Base-by-base conservation (phyloP, 306 rosid genomes). In the Prunus mira region DNA sequence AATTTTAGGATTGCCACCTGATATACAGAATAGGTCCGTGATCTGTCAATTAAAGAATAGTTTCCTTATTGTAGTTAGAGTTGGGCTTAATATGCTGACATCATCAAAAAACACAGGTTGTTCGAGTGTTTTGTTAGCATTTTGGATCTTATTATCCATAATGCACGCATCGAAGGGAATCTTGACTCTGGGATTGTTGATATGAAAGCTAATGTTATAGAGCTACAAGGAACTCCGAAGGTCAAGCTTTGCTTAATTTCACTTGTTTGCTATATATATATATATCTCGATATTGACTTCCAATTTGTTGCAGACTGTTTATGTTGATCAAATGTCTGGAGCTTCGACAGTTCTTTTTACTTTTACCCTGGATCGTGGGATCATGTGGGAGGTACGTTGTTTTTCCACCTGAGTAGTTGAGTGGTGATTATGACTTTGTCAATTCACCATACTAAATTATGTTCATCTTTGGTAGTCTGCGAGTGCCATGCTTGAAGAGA, bases 141-240 rank as follows among this genome's bases (percentile, higher is more conserved):
- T 82, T 86, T 90, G 90, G 99, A 95, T 87, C 99, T 92, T 86
- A 87, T 95, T 51, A 71, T 92, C 85, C 96, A 92, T 78, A 95
- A 90, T 83, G 99, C 99, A 79, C 97, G 88, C 54, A 83, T 90
- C 75, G 99, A 95, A 88, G 99, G 99, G 76, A 92, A 91, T 85
- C 99, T 95, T 69, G 99, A 95, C 82, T 69, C 97, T 0, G 99
- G 99, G 85, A 95, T 95, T 80, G 96, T 95, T 79, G 97, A 95
- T 86, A 79, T 95, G 91, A 92, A 85, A 89, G 99, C 99, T 73
- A 92, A 92, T 78, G 76, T 88, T 58, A 71, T 95, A 82, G 97
- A 95, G 79, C 86, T 89, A 62, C 91, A 84, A 84, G 99, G 96
- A 84, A 83, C 90, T 75, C 97, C 99, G 11, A 95, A 95, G 99